Base-by-base conservation (phyloP, 2,329 filamentous ascomycete genomes). In the Hypoxylon sp. region DNA sequence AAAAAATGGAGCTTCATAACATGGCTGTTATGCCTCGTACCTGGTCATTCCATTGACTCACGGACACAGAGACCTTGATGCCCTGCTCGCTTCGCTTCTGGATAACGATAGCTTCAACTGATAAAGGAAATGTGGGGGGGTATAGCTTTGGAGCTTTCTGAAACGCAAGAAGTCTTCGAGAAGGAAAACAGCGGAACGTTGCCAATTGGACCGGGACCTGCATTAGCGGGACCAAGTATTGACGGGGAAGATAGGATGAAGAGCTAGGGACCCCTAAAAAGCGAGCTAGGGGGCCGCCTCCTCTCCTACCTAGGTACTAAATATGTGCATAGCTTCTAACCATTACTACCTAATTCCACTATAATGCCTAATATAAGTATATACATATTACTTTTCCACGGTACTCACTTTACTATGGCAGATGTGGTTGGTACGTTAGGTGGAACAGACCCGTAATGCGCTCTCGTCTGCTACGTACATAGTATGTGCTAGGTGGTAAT, bases 161-260 rank as follows among this genome's bases (percentile, higher is more conserved):
- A 71, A 70, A 63, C 64, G 63, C 58, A 63, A 63, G 70, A 72
- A 72, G 59, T 50, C 56, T 72, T 72, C 70, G 69, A 72, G 70
- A 72, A 72, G 58, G 64, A 68, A 65, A 68, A 61, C 56, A 63
- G 59, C 68, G 64, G 63, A 65, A 63, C 56, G 54, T 57, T 57
- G 65, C 59, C 67, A 68, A 68, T 71, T 71, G 63, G 68, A 26
- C 68, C 69, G 70, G 62, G 69, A 68, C 70, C 70, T 64, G 67
- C 63, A 68, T 61, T 68, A 66, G 65, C 56, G 60, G 62, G 47
- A 48, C 63, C 56, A 69, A 61, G 62, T 63, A 67, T 68, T 63
- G 63, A 69, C 70, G 70, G 71, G 71, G 71, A 72, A 72, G 62
- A 64, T 48, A 66, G 68, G 59, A 69, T 63, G 15, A 28, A 46